These are phyloP conservation scores for Musa acuminata DNA, from an alignment of 176 grass and related monocot species.

Conservation along the genomic window DNA sequence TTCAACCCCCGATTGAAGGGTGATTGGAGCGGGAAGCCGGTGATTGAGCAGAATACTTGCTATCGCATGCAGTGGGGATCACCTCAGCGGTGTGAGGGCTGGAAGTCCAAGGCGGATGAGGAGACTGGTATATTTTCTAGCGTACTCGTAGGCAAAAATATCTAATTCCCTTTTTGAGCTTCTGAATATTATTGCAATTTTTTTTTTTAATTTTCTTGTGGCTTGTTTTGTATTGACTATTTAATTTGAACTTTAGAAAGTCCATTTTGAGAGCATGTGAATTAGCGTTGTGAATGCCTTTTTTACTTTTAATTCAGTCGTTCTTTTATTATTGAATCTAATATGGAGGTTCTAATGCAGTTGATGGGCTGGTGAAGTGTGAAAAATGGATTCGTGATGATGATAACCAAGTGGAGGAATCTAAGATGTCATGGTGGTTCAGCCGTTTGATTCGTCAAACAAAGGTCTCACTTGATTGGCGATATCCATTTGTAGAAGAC, in stretches of 20 bases:
- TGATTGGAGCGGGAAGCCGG: conserved; percentile 85
- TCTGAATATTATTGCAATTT: neutral
- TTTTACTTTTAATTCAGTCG: neutral
- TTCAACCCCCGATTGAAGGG: conserved; percentile 88
- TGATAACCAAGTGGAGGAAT: conserved; percentile 37
- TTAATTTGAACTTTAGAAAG: neutral
- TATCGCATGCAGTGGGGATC: conserved; percentile 98
- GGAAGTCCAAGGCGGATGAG: conserved; percentile 68
- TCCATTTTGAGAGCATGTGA: neutral
- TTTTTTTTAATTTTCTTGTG: neutral
- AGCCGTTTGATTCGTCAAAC: conserved; percentile 74
- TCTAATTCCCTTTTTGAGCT: neutral
- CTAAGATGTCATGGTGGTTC: conserved; percentile 72
- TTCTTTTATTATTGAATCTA: neutral
- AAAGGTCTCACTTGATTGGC: conserved; percentile 70
- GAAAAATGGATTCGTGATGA: conserved; percentile 89
- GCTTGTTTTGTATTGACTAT: neutral
- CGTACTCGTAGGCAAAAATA: neutral
- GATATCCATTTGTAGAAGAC: conserved; percentile 77
- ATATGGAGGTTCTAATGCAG: conserved; percentile 23
- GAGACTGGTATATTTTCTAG: conserved; percentile 47
- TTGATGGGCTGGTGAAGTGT: conserved; percentile 81
- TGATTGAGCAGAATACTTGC: conserved; percentile 97
- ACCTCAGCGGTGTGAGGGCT: conserved; percentile 61
- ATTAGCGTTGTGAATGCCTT: neutral